Evolutionary conservation across 176 grass and related monocot species (phyloP), one percentile per base, ranked within the genome.

Genomic region (Juncus inflexus): DNA sequence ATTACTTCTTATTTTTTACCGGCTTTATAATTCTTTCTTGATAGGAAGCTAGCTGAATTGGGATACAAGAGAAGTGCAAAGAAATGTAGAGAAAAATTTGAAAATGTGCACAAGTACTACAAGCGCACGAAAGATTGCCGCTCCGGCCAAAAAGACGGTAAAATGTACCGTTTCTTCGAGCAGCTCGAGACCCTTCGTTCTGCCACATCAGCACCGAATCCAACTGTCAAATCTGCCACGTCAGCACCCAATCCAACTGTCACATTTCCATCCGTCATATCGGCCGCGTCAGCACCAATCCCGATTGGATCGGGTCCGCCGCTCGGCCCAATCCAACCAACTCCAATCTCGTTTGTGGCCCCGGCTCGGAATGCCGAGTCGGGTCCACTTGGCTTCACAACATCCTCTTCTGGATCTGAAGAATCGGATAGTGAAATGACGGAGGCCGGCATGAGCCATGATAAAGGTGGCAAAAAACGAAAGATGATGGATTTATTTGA

Each of bases 71-170:
- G 92, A 37, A 89, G 75, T 67, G 74, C 77, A 72, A 97, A 97
- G 80, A 97, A 97, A 78, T 97, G 92, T 77, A 83, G 87, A 76
- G 92, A 97, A 83, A 97, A 97, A 76, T 97, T 97, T 59, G 87
- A 97, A 82, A 97, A 97, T 78, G 87, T 97, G 16, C 87, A 91
- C 65, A 97, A 97, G 77, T 97, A 97, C 82, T 97, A 97, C 85
- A 97, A 97, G 85, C 92, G 92, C 60, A 97, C 92, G 10, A 97
- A 97, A 81, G 92, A 91, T 63, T 79, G 92, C 15, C 87, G 85
- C 11, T 77, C 92, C 35, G 92, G 92, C 0, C 59, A 89, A 49
- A 88, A 91, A 76, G 92, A 97, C 74, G 92, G 92, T 59, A 91
- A 90, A 75, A 96, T 84, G 81, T 96, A 96, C 87, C 87, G 87